Conservation (phyloP, 768 basidiomycete species). For the Ramaria sp. region DNA sequence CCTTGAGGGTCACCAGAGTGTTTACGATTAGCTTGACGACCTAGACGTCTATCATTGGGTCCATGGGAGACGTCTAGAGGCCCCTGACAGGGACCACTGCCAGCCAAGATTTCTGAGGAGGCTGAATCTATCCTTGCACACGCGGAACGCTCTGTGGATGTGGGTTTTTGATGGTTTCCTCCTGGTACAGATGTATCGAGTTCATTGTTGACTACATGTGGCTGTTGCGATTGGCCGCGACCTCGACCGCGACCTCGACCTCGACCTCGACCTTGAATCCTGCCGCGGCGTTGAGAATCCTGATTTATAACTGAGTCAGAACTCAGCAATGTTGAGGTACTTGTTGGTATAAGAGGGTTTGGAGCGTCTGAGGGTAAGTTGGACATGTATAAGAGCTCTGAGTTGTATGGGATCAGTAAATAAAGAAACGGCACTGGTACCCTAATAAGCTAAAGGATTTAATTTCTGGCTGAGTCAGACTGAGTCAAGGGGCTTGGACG, state of each 20-base stretch:
- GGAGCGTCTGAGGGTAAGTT: slow-evolving; percentile 8
- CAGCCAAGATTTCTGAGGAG: too few relatives aligned
- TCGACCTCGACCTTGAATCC: slow-evolving; percentile 5
- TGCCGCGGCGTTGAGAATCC: background rate
- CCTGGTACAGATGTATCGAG: background rate
- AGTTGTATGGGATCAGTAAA: too few relatives aligned
- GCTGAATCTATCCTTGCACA: background rate
- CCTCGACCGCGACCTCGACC: slow-evolving; percentile 7
- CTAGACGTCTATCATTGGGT: background rate
- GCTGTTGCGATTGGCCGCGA: background rate
- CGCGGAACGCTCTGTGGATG: background rate
- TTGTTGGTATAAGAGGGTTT: background rate
- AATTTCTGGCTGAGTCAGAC: background rate
- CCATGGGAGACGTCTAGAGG: background rate
- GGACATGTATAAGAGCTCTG: slow-evolving; percentile 7
- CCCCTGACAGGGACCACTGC: too few relatives aligned
- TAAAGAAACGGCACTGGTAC: too few relatives aligned
- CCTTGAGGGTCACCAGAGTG: background rate
- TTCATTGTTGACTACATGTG: background rate
- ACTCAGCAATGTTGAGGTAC: background rate
- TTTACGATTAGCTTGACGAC: background rate
- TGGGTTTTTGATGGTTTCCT: background rate
- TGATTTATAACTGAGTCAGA: background rate
- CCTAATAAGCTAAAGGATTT: background rate
- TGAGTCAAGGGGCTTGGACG: background rate